Base-by-base conservation (phyloP, 108 stramenopile species). In the Conticribra weissflogii region DNA sequence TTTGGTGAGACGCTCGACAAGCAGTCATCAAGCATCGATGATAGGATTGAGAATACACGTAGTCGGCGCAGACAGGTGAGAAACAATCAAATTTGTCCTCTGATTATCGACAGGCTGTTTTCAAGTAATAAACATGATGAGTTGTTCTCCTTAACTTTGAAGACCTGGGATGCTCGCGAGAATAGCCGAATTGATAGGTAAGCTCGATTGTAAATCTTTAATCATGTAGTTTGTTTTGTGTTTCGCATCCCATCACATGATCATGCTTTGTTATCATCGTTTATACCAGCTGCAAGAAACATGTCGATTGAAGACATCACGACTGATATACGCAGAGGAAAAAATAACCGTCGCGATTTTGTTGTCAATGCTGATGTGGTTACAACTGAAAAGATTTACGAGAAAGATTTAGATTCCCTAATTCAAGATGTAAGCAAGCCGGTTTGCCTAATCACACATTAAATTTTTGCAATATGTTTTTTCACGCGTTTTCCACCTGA, bases 131-230 rank as follows among this genome's bases (percentile, higher is more conserved):
- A 2, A 52, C 22, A 19, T 44, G 23, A 33, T 34, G 3, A 23
- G 63, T 17, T 68, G 19, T n/a, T 66, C 28, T 21, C 50, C 47
- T 46, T 30, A 31, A 21, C 53, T 2, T 34, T 54, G 19, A 31
- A 89, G 88, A 77, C 84, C 90, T 1, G 93, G 93, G 17, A 90
- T 94, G 87, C 59, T 94, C 30, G 93, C 93, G n/a, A 62, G 56
- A 17, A 78, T 94, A 48, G 66, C 89, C 1, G 87, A 90, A 66
- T 79, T 74, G 30, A 63, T 91, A 52, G 71, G 71, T 72, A 30
- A 63, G 71, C 18, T 58, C 28, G 17, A 31, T 0, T 2, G 0
- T 17, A 18, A 3, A 24, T 33, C 36, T 18, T 15, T 12, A 60
- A 60, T 1, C 21, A 5, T 45, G 55, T 22, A 45, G 36, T 60